phyloP scores from a whole-genome alignment of 805 yeast species.

The Kuraishia floccosa region DNA sequence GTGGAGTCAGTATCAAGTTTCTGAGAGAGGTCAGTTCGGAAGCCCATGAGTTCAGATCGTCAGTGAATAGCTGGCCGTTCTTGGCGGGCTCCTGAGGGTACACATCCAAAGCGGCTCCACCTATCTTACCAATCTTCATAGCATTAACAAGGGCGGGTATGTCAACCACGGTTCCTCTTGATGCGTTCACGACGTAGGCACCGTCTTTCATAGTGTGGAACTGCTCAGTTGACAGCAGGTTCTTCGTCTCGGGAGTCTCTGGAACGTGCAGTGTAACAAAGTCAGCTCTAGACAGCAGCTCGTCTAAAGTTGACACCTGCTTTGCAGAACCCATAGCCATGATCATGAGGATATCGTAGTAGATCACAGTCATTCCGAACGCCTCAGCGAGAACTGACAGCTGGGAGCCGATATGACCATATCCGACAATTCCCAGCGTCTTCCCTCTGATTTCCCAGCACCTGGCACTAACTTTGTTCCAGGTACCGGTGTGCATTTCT shows the following conservation, averaged over 20 bases:
- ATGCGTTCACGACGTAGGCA: constrained; percentile 86
- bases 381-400: constrained; percentile 94
- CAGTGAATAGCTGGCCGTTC: constrained; percentile 74
- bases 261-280: constrained; percentile 94
- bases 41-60: constrained; percentile 72
- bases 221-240: constrained; percentile 82
- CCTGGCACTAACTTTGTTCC: constrained; percentile 92
- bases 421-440: constrained; percentile 93
- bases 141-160: constrained; percentile 90
- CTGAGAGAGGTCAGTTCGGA: constrained; percentile 71
- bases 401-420: constrained; percentile 98
- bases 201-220: constrained; percentile 96
- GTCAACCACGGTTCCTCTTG: constrained; percentile 96
- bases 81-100: constrained; percentile 96
- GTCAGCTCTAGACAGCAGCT: constrained; percentile 71
- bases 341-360: constrained; percentile 85
- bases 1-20: constrained; percentile 91
- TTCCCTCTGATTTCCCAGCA: constrained; percentile 99
- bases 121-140: constrained; percentile 84
- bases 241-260: constrained; percentile 84
- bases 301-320: constrained; percentile 80
- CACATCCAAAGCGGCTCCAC: constrained; percentile 96
- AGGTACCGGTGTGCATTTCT: constrained; percentile 91
- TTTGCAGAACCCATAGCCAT: constrained; percentile 96
- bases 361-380: constrained; percentile 93